These are phyloP conservation scores for Xylariales sp. DNA, from an alignment of 2,329 filamentous ascomycete genomes.

Conservation along the genomic window DNA sequence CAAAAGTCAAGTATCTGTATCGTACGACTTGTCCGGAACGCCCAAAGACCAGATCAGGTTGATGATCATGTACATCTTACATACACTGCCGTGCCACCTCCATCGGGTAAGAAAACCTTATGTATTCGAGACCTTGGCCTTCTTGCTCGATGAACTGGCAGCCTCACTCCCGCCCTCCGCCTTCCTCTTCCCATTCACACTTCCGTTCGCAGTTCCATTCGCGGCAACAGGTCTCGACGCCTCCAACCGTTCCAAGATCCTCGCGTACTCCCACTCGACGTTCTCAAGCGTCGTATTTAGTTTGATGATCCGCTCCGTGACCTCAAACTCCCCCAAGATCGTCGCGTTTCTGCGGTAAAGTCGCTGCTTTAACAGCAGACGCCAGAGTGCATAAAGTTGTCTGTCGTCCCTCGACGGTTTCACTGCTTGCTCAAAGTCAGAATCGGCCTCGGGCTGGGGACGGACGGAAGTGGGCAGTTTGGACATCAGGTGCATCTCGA, in stretches of 20 bases:
- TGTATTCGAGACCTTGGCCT: slow-evolving; percentile 35
- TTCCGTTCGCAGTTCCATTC: slow-evolving; percentile 3
- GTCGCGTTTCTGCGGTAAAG: slow-evolving; percentile 73
- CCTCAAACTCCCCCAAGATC: slow-evolving; percentile 63
- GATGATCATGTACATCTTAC: too few relatives aligned
- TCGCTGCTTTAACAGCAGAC: slow-evolving; percentile 70
- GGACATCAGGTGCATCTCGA: slow-evolving; percentile 71
- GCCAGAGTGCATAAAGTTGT: slow-evolving; percentile 65
- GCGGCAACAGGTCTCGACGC: slow-evolving; percentile 13
- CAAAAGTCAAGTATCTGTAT: too few relatives aligned
- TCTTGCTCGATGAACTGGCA: slow-evolving; percentile 35
- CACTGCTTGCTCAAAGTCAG: slow-evolving; percentile 27
- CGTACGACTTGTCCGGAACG: too few relatives aligned
- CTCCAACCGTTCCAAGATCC: slow-evolving; percentile 45
- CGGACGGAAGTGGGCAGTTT: slow-evolving; percentile 52
- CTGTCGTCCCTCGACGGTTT: slow-evolving; percentile 45
- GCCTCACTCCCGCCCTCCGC: slow-evolving; percentile 26
- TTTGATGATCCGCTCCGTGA: slow-evolving; percentile 64
- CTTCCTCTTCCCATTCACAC: slow-evolving; percentile 44
- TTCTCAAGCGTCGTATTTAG: slow-evolving; percentile 63
- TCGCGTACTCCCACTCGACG: slow-evolving; percentile 70
- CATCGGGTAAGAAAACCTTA: too few relatives aligned
- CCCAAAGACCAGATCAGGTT: too few relatives aligned
- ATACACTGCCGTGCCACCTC: too few relatives aligned
- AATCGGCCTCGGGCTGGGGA: slow-evolving; percentile 34